Evolutionary conservation across 345 rosid species (phyloP), one percentile per base, ranked within the genome.

Genomic region (Populus nigra): DNA sequence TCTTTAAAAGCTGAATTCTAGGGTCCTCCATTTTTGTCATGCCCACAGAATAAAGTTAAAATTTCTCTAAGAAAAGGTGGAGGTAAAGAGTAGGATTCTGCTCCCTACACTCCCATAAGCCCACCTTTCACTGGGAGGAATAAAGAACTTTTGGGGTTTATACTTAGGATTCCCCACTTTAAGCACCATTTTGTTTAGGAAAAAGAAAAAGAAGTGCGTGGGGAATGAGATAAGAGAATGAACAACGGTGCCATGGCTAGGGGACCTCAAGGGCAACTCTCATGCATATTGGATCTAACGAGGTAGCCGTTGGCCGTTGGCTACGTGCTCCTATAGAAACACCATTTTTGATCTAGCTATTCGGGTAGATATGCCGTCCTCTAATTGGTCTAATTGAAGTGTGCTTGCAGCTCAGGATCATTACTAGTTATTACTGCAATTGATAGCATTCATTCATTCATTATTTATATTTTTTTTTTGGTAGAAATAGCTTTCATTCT

Each of bases 81-180:
- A 9, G 68, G 71, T 69, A 65, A 82, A 66, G 73, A 69, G 80
- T 79, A 75, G 73, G 85, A 81, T 80, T 73, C 78, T 81, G 85
- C 83, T 75, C 71, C 83, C 79, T 79, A 23, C 50, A 76, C 57
- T 53, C 67, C 79, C 84, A 45, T 75, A 39, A 55, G 78, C 78
- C 76, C 67, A 75, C 76, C 66, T 79, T 74, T 74, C 49, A 75
- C 70, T 55, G 43, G 77, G 78, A 68, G 73, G 69, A 62, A 74
- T 80, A 87, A 85, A 84, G 84, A 80, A 79, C 12, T 75, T 80
- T 83, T 86, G 89, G 84, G 85, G 84, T 57, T 84, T 76, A 76
- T 74, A 80, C 94, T 86, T 90, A 59, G 92, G 94, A 90, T 90
- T 87, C 92, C 90, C 70, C 75, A 47, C 85, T 89, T 90, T 85